Percentiles rank a stretch among this genome's conserved stretches.
Conservation (phyloP, 1,284 basidiomycete genomes). For the Garcileccinum viscosum region DNA sequence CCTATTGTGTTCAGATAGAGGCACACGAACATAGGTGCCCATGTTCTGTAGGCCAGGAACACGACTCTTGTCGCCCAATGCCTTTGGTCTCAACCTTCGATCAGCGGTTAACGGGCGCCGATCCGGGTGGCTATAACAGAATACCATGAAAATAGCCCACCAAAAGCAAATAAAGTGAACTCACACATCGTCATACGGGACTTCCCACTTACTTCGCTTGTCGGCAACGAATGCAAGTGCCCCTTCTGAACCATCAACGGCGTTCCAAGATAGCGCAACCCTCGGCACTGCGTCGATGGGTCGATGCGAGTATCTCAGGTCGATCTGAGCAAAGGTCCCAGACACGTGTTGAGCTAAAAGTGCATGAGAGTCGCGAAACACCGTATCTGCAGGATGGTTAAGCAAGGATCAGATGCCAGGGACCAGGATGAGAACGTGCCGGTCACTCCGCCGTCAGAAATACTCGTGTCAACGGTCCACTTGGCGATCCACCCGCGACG, state of each 20-base stretch:
- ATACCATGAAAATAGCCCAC: slow-evolving; percentile 3
- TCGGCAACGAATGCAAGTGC: slow-evolving; percentile 76
- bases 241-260: slow-evolving; percentile 47
- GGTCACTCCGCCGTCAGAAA: slow-evolving; percentile 71
- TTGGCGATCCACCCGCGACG: slow-evolving; percentile 83
- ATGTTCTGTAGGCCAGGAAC: slow-evolving; percentile 58
- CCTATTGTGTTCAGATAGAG: slow-evolving; percentile 29
- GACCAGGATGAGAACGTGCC: slow-evolving; percentile 48
- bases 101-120: slow-evolving; percentile 45
- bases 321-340: slow-evolving; percentile 82
- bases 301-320: slow-evolving; percentile 65
- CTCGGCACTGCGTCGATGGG: slow-evolving; percentile 77
- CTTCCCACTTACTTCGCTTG: slow-evolving; percentile 62
- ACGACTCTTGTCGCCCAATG: slow-evolving; percentile 56
- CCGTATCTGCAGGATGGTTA: slow-evolving; percentile 55
- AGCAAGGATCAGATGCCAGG: background rate
- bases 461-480: slow-evolving; percentile 72
- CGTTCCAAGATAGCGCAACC: slow-evolving; percentile 73
- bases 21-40: slow-evolving; percentile 49
- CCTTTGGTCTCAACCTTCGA: slow-evolving; percentile 50
- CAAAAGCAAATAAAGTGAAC: slow-evolving; percentile 34
- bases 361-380: slow-evolving; percentile 74
- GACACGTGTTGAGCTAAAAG: slow-evolving; percentile 82
- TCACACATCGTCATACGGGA: slow-evolving; percentile 87
- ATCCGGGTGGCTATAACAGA: slow-evolving; percentile 54